Percentiles rank a stretch among this genome's conserved stretches.
Conservation (phyloP, 164 flowering plant species). For the Pachysandra terminalis region DNA sequence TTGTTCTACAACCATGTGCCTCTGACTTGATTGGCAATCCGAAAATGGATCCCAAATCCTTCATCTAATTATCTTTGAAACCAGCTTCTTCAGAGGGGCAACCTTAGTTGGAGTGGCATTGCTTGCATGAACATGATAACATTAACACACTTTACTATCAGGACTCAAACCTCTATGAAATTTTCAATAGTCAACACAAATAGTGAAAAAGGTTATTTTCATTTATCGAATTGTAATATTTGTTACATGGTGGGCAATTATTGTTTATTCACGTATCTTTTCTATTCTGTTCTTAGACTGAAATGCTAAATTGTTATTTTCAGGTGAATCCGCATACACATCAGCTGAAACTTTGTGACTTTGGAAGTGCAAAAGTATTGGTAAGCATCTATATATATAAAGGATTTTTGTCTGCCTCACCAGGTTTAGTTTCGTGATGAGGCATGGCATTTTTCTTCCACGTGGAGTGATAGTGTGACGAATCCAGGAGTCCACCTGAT, state of each 20-base stretch:
- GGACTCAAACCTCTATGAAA: neutral
- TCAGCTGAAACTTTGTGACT: conserved; percentile 94
- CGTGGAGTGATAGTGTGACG: too few species aligned
- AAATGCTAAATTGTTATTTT: conserved; percentile 1
- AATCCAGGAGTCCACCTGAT: too few species aligned
- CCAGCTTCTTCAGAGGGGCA: neutral
- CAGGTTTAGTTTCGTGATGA: too few species aligned
- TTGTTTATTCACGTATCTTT: neutral
- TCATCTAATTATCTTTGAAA: neutral
- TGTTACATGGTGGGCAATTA: neutral
- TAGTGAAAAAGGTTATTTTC: too few species aligned
- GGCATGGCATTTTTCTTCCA: too few species aligned
- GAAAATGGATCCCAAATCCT: neutral
- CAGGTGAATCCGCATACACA: conserved; percentile 98
- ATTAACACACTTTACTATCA: neutral
- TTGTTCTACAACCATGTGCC: too few species aligned
- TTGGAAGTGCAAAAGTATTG: conserved; percentile 98
- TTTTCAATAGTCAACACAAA: neutral
- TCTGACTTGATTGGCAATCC: too few species aligned
- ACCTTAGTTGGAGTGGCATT: neutral
- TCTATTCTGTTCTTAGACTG: neutral
- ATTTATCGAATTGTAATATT: neutral
- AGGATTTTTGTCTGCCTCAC: too few species aligned
- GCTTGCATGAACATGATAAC: neutral
- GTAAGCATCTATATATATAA: conserved; percentile 29